phyloP scores from a whole-genome alignment of 2,329 filamentous ascomycete genomes.

The Elsinoe australis region DNA sequence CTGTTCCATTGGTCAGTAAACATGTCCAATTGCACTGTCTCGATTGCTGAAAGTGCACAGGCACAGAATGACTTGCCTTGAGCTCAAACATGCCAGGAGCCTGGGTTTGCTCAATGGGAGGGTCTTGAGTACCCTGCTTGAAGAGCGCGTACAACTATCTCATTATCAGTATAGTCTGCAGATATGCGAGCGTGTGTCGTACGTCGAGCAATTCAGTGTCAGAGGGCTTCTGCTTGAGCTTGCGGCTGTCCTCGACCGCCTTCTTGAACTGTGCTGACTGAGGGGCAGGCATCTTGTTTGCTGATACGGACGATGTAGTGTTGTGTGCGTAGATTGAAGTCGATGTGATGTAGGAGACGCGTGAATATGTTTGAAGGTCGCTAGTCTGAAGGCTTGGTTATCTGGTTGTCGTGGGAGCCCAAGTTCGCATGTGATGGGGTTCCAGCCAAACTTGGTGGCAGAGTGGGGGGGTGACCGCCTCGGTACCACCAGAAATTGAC shows the following conservation, averaged over 20 bases:
- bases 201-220: slow-evolving; percentile 58
- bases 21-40: no score
- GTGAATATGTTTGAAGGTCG: not conserved
- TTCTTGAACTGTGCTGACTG: slow-evolving; percentile 70
- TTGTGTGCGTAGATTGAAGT: not conserved
- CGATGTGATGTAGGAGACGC: not conserved
- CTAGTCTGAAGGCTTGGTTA: no score
- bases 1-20: slow-evolving; percentile 19
- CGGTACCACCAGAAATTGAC: slow-evolving; percentile 1
- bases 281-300: slow-evolving; percentile 19
- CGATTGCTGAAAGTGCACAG: not conserved
- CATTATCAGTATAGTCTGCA: not conserved
- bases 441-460: not conserved
- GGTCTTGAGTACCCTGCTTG: slow-evolving; percentile 39
- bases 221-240: slow-evolving; percentile 57
- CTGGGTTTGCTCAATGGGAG: slow-evolving; percentile 32
- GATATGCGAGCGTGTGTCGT: slow-evolving; percentile 21
- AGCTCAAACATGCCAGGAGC: slow-evolving; percentile 63
- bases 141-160: slow-evolving; percentile 46
- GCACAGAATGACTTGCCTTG: slow-evolving; percentile 43
- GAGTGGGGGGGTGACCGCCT: not conserved
- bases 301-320: not conserved
- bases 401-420: slow-evolving; percentile 1
- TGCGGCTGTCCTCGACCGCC: slow-evolving; percentile 57
- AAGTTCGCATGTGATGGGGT: slow-evolving; percentile 9